Percentiles rank a stretch among this genome's conserved stretches.
Conservation (phyloP, 345 rosid genomes). For the Tarenaya hassleriana region DNA sequence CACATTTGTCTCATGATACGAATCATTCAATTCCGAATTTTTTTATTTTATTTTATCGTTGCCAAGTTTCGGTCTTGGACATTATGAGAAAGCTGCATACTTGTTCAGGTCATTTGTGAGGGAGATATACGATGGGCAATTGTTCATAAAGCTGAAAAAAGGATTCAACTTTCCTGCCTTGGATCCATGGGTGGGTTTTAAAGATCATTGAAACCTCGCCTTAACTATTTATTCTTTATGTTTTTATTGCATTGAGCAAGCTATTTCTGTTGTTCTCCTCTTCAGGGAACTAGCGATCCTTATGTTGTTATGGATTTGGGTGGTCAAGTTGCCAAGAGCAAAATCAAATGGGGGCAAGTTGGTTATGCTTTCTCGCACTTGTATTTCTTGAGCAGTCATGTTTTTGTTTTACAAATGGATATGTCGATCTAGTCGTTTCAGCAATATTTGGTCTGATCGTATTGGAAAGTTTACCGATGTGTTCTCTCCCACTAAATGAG, state of each 20-base stretch:
- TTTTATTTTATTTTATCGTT: not conserved
- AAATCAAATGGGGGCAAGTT: conserved; percentile 39
- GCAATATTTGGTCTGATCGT: conserved; percentile 9
- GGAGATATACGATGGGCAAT: conserved; percentile 75
- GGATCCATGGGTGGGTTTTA: conserved; percentile 84
- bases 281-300: conserved; percentile 93
- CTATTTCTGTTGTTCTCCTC: not conserved
- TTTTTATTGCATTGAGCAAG: not conserved
- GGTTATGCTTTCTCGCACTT: not conserved
- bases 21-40: not conserved
- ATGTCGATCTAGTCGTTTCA: not conserved
- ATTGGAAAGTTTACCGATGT: not conserved
- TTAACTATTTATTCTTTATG: not conserved
- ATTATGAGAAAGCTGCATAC: conserved; percentile 1
- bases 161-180: conserved; percentile 77
- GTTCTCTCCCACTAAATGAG: not conserved
- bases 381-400: not conserved
- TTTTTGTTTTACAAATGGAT: conserved; percentile 4
- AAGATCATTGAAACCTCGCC: not conserved
- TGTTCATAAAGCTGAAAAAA: conserved; percentile 65
- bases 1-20: not conserved
- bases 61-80: not conserved
- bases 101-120: conserved; percentile 69
- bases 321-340: conserved; percentile 82
- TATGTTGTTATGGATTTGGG: conserved; percentile 81